These are phyloP conservation scores for Gossypium herbaceum DNA, from an alignment of 345 rosid genomes.

Conservation along the genomic window DNA sequence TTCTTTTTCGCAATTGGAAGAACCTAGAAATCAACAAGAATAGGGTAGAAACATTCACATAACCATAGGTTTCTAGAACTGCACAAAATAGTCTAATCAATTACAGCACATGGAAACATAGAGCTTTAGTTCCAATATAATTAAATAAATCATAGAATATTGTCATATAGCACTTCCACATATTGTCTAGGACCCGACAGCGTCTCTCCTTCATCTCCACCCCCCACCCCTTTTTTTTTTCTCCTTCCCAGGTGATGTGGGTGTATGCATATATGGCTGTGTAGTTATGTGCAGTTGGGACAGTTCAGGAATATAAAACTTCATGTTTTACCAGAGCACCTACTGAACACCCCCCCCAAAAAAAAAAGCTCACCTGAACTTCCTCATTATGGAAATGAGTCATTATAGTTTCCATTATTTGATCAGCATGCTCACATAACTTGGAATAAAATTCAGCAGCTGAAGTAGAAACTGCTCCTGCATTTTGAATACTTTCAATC, in stretches of 20 bases:
- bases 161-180: neutral
- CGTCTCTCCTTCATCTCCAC: too few species aligned
- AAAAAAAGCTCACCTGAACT: slow-evolving; percentile 56
- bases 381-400: slow-evolving; percentile 78
- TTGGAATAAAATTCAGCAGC: slow-evolving; percentile 65
- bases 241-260: neutral
- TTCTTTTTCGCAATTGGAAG: slow-evolving; percentile 78
- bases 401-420: slow-evolving; percentile 70
- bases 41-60: slow-evolving; percentile 16
- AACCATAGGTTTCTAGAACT: slow-evolving; percentile 7
- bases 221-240: too few species aligned
- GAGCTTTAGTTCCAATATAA: slow-evolving; percentile 1
- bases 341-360: slow-evolving; percentile 7
- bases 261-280: neutral
- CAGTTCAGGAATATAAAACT: neutral
- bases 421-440: slow-evolving; percentile 83
- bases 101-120: neutral
- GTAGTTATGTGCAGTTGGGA: neutral
- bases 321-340: slow-evolving; percentile 5
- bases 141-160: neutral
- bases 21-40: slow-evolving; percentile 49
- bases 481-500: slow-evolving; percentile 70
- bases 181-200: neutral
- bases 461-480: slow-evolving; percentile 69
- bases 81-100: neutral